Conservation (phyloP, 163 green algal species). For the Scenedesmus sp. region DNA sequence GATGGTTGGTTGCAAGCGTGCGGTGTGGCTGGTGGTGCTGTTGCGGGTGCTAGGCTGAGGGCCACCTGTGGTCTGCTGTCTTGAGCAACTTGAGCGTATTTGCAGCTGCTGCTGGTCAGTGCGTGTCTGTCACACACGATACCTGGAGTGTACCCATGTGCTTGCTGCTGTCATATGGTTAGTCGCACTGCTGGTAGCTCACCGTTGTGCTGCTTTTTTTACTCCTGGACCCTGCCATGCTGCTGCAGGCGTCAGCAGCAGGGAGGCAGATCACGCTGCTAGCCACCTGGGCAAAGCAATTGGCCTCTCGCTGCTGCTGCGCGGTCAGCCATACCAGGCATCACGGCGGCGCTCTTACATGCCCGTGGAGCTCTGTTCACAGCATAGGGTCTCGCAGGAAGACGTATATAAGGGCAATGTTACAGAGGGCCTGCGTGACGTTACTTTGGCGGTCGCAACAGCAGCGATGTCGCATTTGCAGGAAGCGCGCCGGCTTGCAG, state of each 20-base stretch:
- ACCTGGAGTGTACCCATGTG: too few relatives aligned
- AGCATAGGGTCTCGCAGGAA: slow-evolving; percentile 56
- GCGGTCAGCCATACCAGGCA: slow-evolving; percentile 17
- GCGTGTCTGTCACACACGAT: too few relatives aligned
- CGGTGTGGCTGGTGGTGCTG: too few relatives aligned
- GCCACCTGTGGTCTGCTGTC: not conserved
- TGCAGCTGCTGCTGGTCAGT: not conserved
- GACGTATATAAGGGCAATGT: slow-evolving; percentile 72
- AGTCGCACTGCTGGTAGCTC: not conserved
- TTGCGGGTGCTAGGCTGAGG: too few relatives aligned
- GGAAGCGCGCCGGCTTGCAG: slow-evolving; percentile 64
- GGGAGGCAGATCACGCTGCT: slow-evolving; percentile 82
- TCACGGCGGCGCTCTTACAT: slow-evolving; percentile 31
- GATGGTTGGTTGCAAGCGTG: too few relatives aligned
- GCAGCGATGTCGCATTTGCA: slow-evolving; percentile 80
- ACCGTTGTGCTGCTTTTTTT: not conserved
- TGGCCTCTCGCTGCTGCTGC: slow-evolving; percentile 14
- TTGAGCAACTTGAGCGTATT: not conserved
- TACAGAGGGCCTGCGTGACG: slow-evolving; percentile 72
- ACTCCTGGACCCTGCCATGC: not conserved
- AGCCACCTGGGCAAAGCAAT: slow-evolving; percentile 86
- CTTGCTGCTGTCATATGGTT: not conserved
- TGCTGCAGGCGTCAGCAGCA: slow-evolving; percentile 53
- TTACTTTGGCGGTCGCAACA: slow-evolving; percentile 74
- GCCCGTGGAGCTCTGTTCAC: slow-evolving; percentile 47